Percentiles rank a stretch among this genome's conserved stretches.
These are phyloP conservation scores for Globisporangium alternatum DNA, from an alignment of 352 stramenopile species.

Conservation along the genomic window DNA sequence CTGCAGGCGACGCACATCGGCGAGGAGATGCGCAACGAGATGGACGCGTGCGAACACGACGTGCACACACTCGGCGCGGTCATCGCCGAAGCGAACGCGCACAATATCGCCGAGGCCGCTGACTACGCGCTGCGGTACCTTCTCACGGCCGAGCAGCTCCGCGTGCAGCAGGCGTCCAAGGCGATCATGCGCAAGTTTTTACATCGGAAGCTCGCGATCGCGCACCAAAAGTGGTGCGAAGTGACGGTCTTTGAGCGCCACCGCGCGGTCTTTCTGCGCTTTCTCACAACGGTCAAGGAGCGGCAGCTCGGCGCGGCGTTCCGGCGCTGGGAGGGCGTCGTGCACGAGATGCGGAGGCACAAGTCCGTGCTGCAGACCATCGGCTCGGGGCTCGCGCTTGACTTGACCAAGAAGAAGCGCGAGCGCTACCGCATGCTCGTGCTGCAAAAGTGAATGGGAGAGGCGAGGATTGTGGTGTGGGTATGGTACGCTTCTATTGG, in stretches of 20 bases:
- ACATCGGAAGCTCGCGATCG: constrained; percentile 32
- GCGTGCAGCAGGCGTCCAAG: constrained; percentile 46
- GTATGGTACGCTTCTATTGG: constrained; percentile 5
- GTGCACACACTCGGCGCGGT: constrained; percentile 35
- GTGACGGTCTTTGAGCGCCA: constrained; percentile 45
- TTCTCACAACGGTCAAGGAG: constrained; percentile 41
- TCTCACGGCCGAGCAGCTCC: constrained; percentile 44
- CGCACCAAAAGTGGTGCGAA: constrained; percentile 43
- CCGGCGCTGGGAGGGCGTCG: constrained; percentile 47
- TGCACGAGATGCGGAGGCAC: constrained; percentile 43
- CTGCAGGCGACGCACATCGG: constrained; percentile 50
- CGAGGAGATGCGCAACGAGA: constrained; percentile 67
- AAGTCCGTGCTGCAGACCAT: constrained; percentile 38
- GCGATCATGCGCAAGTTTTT: constrained; percentile 45
- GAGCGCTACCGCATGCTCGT: constrained; percentile 68
- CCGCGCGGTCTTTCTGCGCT: constrained; percentile 35
- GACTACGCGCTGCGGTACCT: constrained; percentile 68
- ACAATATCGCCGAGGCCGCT: constrained; percentile 48
- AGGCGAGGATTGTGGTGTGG: not conserved
- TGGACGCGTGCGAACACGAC: constrained; percentile 48
- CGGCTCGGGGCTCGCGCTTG: constrained; percentile 49
- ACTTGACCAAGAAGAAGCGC: constrained; percentile 61
- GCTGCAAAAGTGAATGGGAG: constrained; percentile 49
- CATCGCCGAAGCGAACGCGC: constrained; percentile 33
- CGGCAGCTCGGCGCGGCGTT: constrained; percentile 57